These are phyloP conservation scores for Candida silvatica DNA, from an alignment of 805 yeast species.

Conservation along the genomic window DNA sequence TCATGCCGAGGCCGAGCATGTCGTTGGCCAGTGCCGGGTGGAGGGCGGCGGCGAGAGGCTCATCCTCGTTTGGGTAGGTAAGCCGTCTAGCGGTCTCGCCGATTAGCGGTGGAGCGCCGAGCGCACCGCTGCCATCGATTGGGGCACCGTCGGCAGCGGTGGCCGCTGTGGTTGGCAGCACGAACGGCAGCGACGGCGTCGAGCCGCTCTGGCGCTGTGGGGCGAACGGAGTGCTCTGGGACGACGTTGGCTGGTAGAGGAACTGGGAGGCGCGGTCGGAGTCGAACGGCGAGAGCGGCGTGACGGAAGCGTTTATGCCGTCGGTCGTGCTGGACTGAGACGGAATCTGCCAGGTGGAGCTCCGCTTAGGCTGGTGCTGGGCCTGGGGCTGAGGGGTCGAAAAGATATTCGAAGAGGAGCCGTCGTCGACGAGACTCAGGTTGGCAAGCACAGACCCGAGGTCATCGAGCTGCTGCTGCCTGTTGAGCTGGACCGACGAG, in stretches of 20 bases:
- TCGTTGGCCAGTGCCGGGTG: neutral
- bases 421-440: conserved; percentile 1
- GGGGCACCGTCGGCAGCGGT: neutral
- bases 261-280: too few species aligned
- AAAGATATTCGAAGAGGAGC: neutral
- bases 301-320: neutral
- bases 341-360: neutral
- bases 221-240: neutral
- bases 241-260: neutral
- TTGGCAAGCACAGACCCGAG: conserved; percentile 2
- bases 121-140: neutral
- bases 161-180: too few species aligned
- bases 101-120: too few species aligned
- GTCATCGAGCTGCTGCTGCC: conserved; percentile 1
- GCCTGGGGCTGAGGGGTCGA: neutral
- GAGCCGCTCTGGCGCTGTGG: neutral
- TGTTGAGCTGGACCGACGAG: neutral
- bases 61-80: neutral
- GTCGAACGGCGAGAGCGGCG: neutral
- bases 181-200: neutral
- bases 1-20: conserved; percentile 1
- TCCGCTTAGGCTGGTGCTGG: neutral
- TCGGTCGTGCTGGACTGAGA: neutral
- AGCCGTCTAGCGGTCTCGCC: neutral
- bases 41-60: neutral